phyloP scores from a whole-genome alignment of 202 grass and related monocot genomes.

The Digitaria exilis region DNA sequence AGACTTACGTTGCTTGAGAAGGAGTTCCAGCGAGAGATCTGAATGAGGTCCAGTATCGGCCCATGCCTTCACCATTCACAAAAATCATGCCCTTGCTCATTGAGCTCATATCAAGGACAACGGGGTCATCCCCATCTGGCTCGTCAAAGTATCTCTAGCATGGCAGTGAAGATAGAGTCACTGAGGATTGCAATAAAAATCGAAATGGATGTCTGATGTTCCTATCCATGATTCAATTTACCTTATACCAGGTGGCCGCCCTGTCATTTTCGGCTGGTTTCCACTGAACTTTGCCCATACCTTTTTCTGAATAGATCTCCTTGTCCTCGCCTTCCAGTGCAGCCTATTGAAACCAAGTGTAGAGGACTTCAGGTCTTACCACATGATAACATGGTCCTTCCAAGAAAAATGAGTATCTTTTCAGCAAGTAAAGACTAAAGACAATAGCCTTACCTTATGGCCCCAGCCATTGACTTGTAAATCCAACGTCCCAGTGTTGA shows the following conservation, averaged over 20 bases:
- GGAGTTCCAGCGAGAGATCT: conserved; percentile 52
- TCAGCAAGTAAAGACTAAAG: background rate
- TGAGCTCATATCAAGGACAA: conserved; percentile 81
- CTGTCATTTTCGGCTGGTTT: conserved; percentile 21
- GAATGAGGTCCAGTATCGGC: conserved; percentile 81
- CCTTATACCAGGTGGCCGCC: conserved; percentile 78
- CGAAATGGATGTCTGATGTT: conserved; percentile 30
- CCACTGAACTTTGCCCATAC: conserved; percentile 55
- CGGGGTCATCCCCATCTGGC: conserved; percentile 59
- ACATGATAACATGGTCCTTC: background rate
- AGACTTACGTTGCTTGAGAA: conserved; percentile 80
- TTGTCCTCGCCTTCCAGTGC: conserved; percentile 68
- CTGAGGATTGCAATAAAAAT: conserved; percentile 30
- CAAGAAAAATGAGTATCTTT: background rate
- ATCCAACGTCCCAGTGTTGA: conserved; percentile 90
- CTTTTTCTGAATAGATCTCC: conserved; percentile 72
- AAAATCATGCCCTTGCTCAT: conserved; percentile 86
- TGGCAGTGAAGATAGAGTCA: conserved; percentile 33
- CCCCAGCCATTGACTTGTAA: conserved; percentile 75
- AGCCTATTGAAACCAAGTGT: conserved; percentile 45
- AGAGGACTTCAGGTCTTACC: background rate
- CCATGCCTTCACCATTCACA: conserved; percentile 69
- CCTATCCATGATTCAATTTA: conserved; percentile 37
- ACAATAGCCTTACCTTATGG: conserved; percentile 64
- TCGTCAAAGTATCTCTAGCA: conserved; percentile 85